Percentiles rank a stretch among this genome's conserved stretches.
phyloP scores from a whole-genome alignment of 345 rosid genomes.

The Brassica carinata region DNA sequence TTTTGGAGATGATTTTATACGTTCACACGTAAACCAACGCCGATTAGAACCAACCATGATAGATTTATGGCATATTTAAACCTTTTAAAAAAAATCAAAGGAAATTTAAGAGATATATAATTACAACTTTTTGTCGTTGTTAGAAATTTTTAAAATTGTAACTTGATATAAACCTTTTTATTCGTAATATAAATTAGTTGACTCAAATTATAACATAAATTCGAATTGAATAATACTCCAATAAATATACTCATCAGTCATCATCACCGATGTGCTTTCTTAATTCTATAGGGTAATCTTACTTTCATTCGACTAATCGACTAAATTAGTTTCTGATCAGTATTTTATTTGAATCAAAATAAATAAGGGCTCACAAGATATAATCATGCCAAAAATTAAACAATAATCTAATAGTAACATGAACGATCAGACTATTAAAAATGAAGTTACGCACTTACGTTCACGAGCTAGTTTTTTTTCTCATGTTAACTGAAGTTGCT shows the following conservation, averaged over 20 bases:
- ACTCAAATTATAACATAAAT: background rate
- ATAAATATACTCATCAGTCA: background rate
- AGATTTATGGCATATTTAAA: too few relatives aligned
- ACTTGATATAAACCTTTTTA: background rate
- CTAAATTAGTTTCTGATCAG: background rate
- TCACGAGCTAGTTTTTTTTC: slow-evolving; percentile 22
- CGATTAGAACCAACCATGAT: slow-evolving; percentile 6
- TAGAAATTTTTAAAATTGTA: too few relatives aligned
- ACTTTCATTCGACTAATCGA: background rate
- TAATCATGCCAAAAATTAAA: background rate
- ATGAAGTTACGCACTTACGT: slow-evolving; percentile 4
- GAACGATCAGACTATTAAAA: background rate
- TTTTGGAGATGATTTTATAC: too few relatives aligned
- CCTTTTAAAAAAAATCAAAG: too few relatives aligned
- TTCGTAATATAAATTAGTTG: background rate
- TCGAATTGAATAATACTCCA: background rate
- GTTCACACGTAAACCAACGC: slow-evolving; percentile 35
- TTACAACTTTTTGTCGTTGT: background rate
- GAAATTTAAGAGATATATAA: background rate
- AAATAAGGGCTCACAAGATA: background rate
- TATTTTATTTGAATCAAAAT: background rate
- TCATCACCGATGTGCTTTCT: background rate
- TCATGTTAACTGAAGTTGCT: slow-evolving; percentile 26
- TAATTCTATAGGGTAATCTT: background rate
- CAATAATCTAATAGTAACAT: background rate